Conservation (phyloP, 1,284 basidiomycete genomes). For the Cryptococcus sp. region DNA sequence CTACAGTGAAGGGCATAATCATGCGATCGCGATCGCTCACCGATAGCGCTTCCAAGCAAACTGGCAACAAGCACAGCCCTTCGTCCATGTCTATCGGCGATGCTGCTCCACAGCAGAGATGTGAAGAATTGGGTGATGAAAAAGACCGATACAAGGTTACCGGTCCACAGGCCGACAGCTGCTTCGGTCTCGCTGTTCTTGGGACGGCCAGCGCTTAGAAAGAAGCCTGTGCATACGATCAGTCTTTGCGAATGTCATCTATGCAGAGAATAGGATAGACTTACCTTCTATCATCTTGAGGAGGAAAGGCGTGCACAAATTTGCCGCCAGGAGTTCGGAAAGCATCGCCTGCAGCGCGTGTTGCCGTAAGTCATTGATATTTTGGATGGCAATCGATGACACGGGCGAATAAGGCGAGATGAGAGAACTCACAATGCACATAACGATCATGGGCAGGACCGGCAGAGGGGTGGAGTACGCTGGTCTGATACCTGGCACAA, state of each 20-base stretch:
- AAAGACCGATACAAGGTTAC: slow-evolving; percentile 56
- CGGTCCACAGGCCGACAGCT: slow-evolving; percentile 52
- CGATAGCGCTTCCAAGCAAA: slow-evolving; percentile 61
- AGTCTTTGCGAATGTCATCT: background rate
- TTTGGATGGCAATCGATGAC: slow-evolving; percentile 1
- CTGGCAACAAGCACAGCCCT: slow-evolving; percentile 83
- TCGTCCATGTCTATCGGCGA: slow-evolving; percentile 86
- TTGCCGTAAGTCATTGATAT: slow-evolving; percentile 10
- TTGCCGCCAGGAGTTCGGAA: slow-evolving; percentile 88
- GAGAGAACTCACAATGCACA: slow-evolving; percentile 72
- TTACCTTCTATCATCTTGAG: slow-evolving; percentile 88
- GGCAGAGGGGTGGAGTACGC: slow-evolving; percentile 72
- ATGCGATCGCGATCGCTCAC: slow-evolving; percentile 11
- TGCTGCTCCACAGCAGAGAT: slow-evolving; percentile 87
- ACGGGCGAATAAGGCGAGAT: background rate
- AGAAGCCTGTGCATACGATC: slow-evolving; percentile 33
- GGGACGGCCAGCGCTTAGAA: slow-evolving; percentile 32
- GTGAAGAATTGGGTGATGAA: slow-evolving; percentile 74
- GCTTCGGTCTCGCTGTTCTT: slow-evolving; percentile 49
- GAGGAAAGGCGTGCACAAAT: slow-evolving; percentile 83
- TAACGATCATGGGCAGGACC: slow-evolving; percentile 80
- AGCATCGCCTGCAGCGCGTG: slow-evolving; percentile 69
- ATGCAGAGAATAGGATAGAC: slow-evolving; percentile 12
- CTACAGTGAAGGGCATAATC: background rate
- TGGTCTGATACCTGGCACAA: slow-evolving; percentile 52